Evolutionary conservation across 2,329 filamentous ascomycete genomes (phyloP).

Genomic region (Fonsecaea erecta): DNA sequence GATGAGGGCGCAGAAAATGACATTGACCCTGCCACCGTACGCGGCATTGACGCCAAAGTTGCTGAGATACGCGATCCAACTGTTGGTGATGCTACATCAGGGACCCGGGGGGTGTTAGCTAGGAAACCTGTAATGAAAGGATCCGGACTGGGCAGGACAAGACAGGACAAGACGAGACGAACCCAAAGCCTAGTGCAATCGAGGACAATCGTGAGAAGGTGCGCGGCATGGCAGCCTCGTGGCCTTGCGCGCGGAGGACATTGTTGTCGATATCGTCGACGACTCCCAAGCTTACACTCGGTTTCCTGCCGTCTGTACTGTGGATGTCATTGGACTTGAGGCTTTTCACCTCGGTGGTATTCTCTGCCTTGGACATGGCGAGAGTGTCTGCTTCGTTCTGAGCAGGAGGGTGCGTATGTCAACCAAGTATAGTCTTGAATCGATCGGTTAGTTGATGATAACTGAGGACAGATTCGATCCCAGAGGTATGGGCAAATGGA

Average conservation of each 20-base stretch:
- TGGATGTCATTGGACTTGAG: background rate
- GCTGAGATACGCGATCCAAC: slow-evolving; percentile 41
- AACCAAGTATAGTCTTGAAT: background rate
- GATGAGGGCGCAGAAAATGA: slow-evolving; percentile 38
- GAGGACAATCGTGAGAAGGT: slow-evolving; percentile 37
- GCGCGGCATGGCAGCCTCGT: slow-evolving; percentile 32
- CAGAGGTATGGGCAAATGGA: background rate
- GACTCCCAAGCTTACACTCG: background rate
- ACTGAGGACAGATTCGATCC: background rate
- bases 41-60: slow-evolving; percentile 35
- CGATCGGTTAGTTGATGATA: too few species aligned
- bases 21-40: slow-evolving; percentile 38
- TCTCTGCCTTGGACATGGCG: background rate
- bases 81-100: too few species aligned
- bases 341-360: background rate
- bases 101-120: too few species aligned
- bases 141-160: too few species aligned
- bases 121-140: too few species aligned
- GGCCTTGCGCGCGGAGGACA: slow-evolving; percentile 29
- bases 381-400: background rate
- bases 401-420: background rate
- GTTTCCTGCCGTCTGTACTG: background rate
- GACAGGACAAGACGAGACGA: background rate
- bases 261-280: background rate
- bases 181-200: slow-evolving; percentile 38